A percentile compares a stretch with the other conserved stretches of the same genome.
Evolutionary conservation across 495 filamentous ascomycete genomes (phyloP).

Genomic region (Hypoxylon lienhwacheense): DNA sequence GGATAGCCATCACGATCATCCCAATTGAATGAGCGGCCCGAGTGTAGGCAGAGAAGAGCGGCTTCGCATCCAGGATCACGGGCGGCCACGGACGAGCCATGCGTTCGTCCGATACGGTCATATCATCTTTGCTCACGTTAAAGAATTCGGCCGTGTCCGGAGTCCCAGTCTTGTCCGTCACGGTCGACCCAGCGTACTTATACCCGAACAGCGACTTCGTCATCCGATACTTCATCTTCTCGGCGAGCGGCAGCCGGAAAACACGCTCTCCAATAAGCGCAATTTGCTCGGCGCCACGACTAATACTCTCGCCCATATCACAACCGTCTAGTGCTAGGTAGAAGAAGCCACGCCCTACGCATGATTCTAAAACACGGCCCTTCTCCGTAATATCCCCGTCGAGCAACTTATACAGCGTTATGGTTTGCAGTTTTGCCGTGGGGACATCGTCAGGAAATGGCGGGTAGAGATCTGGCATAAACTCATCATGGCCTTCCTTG

Average conservation of each 20-base stretch:
- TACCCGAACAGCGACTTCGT: constrained; percentile 54
- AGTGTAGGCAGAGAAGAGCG: constrained; percentile 52
- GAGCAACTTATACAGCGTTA: constrained; percentile 55
- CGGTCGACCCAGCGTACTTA: constrained; percentile 54
- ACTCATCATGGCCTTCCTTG: constrained; percentile 20
- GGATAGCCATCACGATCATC: constrained; percentile 50
- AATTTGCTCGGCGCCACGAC: constrained; percentile 49
- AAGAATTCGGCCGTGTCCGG: constrained; percentile 64
- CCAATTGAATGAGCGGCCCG: constrained; percentile 52
- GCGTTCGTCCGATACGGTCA: constrained; percentile 47
- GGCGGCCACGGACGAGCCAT: constrained; percentile 51
- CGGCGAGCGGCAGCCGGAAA: constrained; percentile 54
- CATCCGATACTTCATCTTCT: constrained; percentile 58
- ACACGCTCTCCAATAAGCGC: constrained; percentile 51
- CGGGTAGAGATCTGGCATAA: constrained; percentile 43
- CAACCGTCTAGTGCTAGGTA: constrained; percentile 58
- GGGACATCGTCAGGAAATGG: constrained; percentile 58
- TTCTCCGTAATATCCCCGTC: constrained; percentile 44
- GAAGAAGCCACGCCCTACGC: constrained; percentile 63
- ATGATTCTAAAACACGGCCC: constrained; percentile 50
- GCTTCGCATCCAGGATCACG: constrained; percentile 44
- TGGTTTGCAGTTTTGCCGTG: constrained; percentile 57
- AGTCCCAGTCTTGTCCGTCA: constrained; percentile 57
- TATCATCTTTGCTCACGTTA: constrained; percentile 59
- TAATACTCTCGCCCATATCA: constrained; percentile 44